Evolutionary conservation across 208 protist species (phyloP), one percentile per base, ranked within the genome.

Genomic region (Acanthamoeba castellanii): DNA sequence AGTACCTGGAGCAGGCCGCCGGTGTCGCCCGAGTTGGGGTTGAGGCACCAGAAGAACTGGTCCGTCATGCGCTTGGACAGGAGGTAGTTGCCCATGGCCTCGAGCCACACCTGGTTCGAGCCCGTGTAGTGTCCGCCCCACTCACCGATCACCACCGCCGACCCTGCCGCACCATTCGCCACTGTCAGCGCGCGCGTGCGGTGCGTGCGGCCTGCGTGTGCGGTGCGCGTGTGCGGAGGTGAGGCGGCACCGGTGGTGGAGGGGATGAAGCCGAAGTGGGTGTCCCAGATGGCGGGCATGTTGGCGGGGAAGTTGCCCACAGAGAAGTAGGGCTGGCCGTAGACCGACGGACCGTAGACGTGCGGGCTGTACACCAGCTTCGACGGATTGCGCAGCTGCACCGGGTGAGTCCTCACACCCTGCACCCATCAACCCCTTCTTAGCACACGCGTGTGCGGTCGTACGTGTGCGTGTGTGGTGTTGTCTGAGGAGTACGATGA

Each of bases 21-120:
- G 32, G 96, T 97, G 52, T 97, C 96, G 25, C 95, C 95, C 25
- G 74, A 94, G 66, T 97, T 96, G 59, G 96, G 96, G 37, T 97
- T 97, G 27, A 97, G 81, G 45, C 94, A 95, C 96, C 96, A 97
- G 76, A 94, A 97, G 84, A 97, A 96, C 16, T 20, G 76, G 27
- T 95, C 94, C 2, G 96, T 95, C 9, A 57, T 81, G 14, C 50
- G 42, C 27, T 85, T 89, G 18, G 88, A 30, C 11, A 81, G 18
- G 9, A 97, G 92, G 55, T 96, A 96, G 42, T 22, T 18, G 20
- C 78, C 90, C 61, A 96, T 91, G 8, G 32, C 30, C 55, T 96
- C 93, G 50, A 96, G 90, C 96, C 96, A 97, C 5, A 95, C 9
- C 42, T 95, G 27, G 66, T 95, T 81, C 52, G 8, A 37, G 55